phyloP scores from a whole-genome alignment of 225 moss, liverwort and hornwort species.

The Polytrichum commune region DNA sequence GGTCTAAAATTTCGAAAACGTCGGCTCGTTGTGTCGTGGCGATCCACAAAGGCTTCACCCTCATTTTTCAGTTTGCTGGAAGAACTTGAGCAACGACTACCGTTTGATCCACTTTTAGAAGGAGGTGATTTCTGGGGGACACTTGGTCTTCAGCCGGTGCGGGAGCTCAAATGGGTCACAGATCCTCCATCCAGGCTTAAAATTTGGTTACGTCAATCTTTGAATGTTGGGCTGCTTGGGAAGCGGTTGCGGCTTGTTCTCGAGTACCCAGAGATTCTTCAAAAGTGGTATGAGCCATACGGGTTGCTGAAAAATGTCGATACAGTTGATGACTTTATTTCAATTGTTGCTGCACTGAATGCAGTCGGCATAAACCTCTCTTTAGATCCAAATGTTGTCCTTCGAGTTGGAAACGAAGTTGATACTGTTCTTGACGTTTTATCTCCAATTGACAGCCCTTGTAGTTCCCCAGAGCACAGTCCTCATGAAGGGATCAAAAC shows the following conservation, averaged over 20 bases:
- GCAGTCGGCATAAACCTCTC: not conserved
- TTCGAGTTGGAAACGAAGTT: not conserved
- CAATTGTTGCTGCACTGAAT: not conserved
- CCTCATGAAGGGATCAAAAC: not conserved
- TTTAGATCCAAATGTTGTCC: not conserved
- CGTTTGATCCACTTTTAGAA: not conserved
- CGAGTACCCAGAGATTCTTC: not conserved
- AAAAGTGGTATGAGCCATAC: constrained; percentile 1
- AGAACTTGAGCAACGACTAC: constrained; percentile 4
- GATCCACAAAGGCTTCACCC: not conserved
- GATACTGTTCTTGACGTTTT: not conserved
- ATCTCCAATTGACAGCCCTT: constrained; percentile 7
- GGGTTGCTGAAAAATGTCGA: not conserved
- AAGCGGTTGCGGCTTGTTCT: not conserved
- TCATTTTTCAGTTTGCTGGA: constrained; percentile 5
- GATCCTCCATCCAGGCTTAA: not conserved
- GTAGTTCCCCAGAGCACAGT: not conserved
- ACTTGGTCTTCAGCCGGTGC: constrained; percentile 1
- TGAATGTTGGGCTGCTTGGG: constrained; percentile 1
- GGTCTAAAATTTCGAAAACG: not conserved
- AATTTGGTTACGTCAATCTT: constrained; percentile 3
- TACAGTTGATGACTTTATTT: constrained; percentile 1
- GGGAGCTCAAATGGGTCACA: constrained; percentile 1
- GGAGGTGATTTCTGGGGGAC: constrained; percentile 4
- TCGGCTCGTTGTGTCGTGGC: not conserved